Conservation (phyloP, 257 asterid species). For the Ilex aquifolium region DNA sequence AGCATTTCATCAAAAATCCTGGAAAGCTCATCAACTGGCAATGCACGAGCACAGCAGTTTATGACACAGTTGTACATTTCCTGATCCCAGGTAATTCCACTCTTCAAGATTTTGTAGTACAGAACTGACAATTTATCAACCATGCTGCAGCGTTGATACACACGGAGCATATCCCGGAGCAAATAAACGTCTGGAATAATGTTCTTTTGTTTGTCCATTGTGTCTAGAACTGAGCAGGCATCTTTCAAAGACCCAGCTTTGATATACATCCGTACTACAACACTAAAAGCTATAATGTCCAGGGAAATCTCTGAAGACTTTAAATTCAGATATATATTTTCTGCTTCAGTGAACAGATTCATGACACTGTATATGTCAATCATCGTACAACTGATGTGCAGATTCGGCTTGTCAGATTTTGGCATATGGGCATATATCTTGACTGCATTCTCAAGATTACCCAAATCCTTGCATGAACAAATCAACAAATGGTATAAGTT, state of each 20-base stretch:
- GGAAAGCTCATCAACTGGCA: slow-evolving; percentile 88
- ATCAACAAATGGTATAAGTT: slow-evolving; percentile 73
- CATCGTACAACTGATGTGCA: slow-evolving; percentile 79
- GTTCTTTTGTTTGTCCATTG: slow-evolving; percentile 50
- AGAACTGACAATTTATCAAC: slow-evolving; percentile 52
- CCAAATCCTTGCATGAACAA: slow-evolving; percentile 81
- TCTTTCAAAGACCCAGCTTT: slow-evolving; percentile 57
- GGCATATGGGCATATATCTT: slow-evolving; percentile 64
- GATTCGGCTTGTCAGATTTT: slow-evolving; percentile 48
- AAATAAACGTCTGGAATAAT: slow-evolving; percentile 79
- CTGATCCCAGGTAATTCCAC: slow-evolving; percentile 63
- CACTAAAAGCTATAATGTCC: slow-evolving; percentile 76
- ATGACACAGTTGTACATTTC: slow-evolving; percentile 88
- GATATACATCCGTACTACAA: slow-evolving; percentile 65
- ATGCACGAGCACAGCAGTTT: slow-evolving; percentile 78
- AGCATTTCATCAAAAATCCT: slow-evolving; percentile 84
- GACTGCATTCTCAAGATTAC: slow-evolving; percentile 50
- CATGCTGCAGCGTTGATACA: slow-evolving; percentile 62
- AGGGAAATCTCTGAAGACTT: slow-evolving; percentile 38
- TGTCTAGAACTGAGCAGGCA: slow-evolving; percentile 58
- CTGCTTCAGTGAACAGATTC: slow-evolving; percentile 53
- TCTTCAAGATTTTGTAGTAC: slow-evolving; percentile 60
- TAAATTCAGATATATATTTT: slow-evolving; percentile 49
- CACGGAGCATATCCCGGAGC: slow-evolving; percentile 79
- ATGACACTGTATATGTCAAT: slow-evolving; percentile 66